Evolutionary conservation across 2,329 filamentous ascomycete genomes (phyloP), one percentile per base, ranked within the genome.

Genomic region (Trichoderma brevicompactum): DNA sequence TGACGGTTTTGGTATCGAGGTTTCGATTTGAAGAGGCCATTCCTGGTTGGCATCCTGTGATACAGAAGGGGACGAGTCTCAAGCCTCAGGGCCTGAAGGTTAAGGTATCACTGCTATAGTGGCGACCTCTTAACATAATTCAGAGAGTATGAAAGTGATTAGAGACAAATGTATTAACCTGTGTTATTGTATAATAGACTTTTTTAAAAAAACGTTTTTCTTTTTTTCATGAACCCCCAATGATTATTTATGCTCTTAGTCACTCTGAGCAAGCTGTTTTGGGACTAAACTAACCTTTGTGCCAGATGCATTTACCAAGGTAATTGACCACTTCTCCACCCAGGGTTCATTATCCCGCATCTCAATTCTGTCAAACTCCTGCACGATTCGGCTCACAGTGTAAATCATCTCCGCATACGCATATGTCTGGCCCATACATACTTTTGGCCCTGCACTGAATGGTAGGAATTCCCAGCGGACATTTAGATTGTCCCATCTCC

Each of bases 21-120:
- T 52, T 61, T 34, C 13, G 17, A 12, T 61, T 61, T 61, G 46
- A 61, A 48, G 58, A 61, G 32, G 58, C 44, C 2, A 50, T 49
- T 13, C 32, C 58, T 17, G 58, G 58, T n/a, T 61, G 40, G 40
- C 41, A 61, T 6, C 58, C 58, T 2, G 15, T 36, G 17, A 52
- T 61, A 7, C 58, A 61, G 19, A 61, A 61, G 28, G 58, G 58
- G 17, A 61, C 58, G 9, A 49, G 41, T 4, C 17, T 61, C 2
- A 48, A 50, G 28, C 58, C 58, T 13, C 28, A 49, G 7, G 58
- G 43, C 3, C 34, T 61, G 17, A 61, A 61, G 19, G 44, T 61
- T 8, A 50, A 50, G 17, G 58, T 61, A 10, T 34, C 44, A 12
- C 46, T 41, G 5, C n/a, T 61, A 28, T 61, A 28, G 23, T 3